A percentile compares a stretch with the other conserved stretches of the same genome.
phyloP scores from a whole-genome alignment of 495 filamentous ascomycete species.

The Podospora pseudocomata region DNA sequence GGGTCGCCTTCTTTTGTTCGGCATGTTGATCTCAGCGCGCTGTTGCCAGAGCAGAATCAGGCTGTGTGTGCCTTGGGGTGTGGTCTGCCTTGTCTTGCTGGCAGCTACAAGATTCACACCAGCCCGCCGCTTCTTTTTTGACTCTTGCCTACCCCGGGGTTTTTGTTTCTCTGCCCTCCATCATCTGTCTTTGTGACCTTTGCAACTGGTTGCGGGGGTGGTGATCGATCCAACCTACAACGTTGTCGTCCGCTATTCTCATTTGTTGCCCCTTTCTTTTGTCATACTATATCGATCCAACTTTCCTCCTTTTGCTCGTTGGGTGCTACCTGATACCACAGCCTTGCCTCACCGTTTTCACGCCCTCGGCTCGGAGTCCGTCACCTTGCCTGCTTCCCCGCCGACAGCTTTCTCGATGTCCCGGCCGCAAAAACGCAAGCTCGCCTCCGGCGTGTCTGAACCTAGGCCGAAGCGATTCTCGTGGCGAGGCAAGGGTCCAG shows the following conservation, averaged over 20 bases:
- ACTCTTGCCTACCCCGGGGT: not conserved
- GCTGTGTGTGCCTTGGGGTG: constrained; percentile 13
- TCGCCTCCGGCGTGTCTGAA: not conserved
- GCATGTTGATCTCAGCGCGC: not conserved
- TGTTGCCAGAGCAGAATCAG: not conserved
- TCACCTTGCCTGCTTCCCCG: not conserved
- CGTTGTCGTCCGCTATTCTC: not conserved
- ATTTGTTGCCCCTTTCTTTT: not conserved
- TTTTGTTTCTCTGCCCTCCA: constrained; percentile 2
- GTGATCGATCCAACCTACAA: not conserved
- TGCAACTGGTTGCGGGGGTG: not conserved
- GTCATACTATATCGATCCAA: not conserved
- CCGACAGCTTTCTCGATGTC: not conserved
- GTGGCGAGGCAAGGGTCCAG: not conserved
- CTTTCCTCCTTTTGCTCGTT: not conserved
- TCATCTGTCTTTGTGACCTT: not conserved
- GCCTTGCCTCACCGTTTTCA: not conserved
- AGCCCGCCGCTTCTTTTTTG: not conserved
- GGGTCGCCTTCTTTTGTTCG: not conserved
- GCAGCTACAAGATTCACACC: not conserved
- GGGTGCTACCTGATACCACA: not conserved
- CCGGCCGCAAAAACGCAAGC: constrained; percentile 1
- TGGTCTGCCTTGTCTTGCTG: constrained; percentile 14
- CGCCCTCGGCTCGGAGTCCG: not conserved
- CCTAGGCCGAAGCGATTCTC: not conserved